Evolutionary conservation across 306 rosid genomes (phyloP), one percentile per base, ranked within the genome.

Genomic region (Macrotyloma uniflorum): DNA sequence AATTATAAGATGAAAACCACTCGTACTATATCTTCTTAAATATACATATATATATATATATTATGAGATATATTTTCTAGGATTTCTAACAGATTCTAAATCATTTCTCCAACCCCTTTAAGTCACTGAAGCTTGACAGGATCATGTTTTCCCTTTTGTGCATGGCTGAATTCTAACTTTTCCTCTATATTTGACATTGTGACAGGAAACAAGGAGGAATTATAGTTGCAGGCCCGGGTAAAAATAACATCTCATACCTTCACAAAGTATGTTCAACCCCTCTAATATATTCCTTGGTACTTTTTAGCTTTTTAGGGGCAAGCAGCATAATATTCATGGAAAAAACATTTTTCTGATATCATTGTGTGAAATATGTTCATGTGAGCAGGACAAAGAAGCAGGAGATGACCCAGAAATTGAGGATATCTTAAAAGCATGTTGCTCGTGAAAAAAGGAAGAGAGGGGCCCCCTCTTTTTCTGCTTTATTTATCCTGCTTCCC

Each of bases 131-230:
- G 36, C 38, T 68, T 77, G 49, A 20, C 22, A 36, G 49, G 8
- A 57, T 26, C 62, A 5, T 54, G 36, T 40, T 35, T 46, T 67
- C 66, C 24, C 1, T 43, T 30, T 20, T 72, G 70, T 62, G 72
- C 38, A n/a, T 78, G 62, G 63, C 66, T 49, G 47, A 57, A 43
- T 71, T 70, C 35, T 28, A 19, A 45, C 5, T 22, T 66, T 72
- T 72, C 36, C 55, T 71, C 62, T 28, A 53, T 26, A 20, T 54
- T 73, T 79, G 42, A 38, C 16, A 45, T 45, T 64, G 66, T 80
- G 74, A 81, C 90, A 94, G 98, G 98, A 86, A 90, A 81, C 97
- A 94, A 84, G 97, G 98, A 69, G 98, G 98, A 74, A 88, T 90
- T 58, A 72, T 94, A 84, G 97, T 94, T 76, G 97, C 97, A 70